Base-by-base conservation (phyloP, 2,329 filamentous ascomycete species). In the Fusarium anthophilum region DNA sequence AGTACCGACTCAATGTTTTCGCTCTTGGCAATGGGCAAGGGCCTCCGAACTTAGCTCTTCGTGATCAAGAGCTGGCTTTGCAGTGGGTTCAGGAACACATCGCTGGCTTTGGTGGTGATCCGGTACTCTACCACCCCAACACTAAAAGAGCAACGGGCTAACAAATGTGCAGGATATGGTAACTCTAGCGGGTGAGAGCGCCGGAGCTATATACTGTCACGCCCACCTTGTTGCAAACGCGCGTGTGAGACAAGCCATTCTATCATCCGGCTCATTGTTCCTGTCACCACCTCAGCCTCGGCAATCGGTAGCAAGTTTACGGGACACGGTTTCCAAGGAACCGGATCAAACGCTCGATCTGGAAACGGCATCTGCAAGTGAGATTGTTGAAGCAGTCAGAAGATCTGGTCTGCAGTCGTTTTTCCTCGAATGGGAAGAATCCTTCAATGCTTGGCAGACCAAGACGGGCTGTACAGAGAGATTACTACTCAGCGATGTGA, bases 101-200 rank as follows among this genome's bases (percentile, higher is more conserved):
- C 20, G 1, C 18, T 12, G 73, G 55, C 1, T 82, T 82, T 60
- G 76, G 77, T 6, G 81, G 81, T 18, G 74, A 81, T 32, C 73
- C 75, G 28, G 79, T 70, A 69, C 20, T n/a, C 6, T 11, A 77
- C 24, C 17, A 55, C 26, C 18, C 18, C 13, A 5, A 20, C 2
- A 15, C 5, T 6, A 6, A 3, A 8, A 10, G 4, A 12, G 3
- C 4, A 10, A 2, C 2, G 0, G 1, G 14, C 17, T 59, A 17
- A 65, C 12, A 22, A 17, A 22, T 5, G 2, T 24, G 3, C 14
- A 85, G 82, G 28, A 78, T 5, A 81, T 81, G 28, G 81, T 87
- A 12, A 86, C 84, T 0, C 61, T 87, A 5, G 81, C 81, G 2
- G 85, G 85, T 8, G 85, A 87, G 67, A 87, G 85, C 50, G 85